phyloP scores from a whole-genome alignment of 2,329 filamentous ascomycete genomes.

The Cladophialophora bantiana region DNA sequence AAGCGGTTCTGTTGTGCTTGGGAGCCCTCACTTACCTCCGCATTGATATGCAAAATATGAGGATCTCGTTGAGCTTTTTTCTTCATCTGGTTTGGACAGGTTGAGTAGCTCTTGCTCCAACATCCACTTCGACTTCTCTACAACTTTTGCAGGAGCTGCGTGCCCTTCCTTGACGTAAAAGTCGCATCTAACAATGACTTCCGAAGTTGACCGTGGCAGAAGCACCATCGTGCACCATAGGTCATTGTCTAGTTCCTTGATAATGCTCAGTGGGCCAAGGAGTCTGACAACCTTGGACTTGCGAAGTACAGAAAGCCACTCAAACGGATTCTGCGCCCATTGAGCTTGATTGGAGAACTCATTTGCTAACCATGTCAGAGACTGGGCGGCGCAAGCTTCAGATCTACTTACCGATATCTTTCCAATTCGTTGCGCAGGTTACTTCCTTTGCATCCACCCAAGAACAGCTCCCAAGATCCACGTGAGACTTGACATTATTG shows the following conservation, averaged over 20 bases:
- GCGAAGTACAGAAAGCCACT: constrained; percentile 29
- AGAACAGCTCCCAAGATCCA: constrained; percentile 29
- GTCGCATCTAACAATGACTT: constrained; percentile 33
- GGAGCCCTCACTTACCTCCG: constrained; percentile 32
- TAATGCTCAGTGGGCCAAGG: constrained; percentile 33
- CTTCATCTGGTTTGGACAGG: constrained; percentile 12
- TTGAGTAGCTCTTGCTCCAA: constrained; percentile 32
- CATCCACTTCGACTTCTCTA: constrained; percentile 32
- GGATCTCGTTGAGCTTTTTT: constrained; percentile 11
- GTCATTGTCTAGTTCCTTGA: constrained; percentile 33
- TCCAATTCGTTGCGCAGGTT: constrained; percentile 33
- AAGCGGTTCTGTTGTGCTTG: background rate
- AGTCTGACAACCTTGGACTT: constrained; percentile 28
- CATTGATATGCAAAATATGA: constrained; percentile 34
- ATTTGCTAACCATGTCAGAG: constrained; percentile 26
- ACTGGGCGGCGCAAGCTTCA: background rate
- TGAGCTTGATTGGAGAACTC: constrained; percentile 35
- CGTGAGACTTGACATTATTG: constrained; percentile 37
- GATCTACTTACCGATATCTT: constrained; percentile 34
- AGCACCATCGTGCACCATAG: constrained; percentile 36
- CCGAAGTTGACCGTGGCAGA: constrained; percentile 25
- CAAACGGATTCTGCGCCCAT: constrained; percentile 30
- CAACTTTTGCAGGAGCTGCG: constrained; percentile 10
- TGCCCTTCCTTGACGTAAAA: constrained; percentile 30
- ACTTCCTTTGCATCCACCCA: constrained; percentile 33